Conservation (phyloP, 2,329 filamentous ascomycete species). For the Eutypa lata region DNA sequence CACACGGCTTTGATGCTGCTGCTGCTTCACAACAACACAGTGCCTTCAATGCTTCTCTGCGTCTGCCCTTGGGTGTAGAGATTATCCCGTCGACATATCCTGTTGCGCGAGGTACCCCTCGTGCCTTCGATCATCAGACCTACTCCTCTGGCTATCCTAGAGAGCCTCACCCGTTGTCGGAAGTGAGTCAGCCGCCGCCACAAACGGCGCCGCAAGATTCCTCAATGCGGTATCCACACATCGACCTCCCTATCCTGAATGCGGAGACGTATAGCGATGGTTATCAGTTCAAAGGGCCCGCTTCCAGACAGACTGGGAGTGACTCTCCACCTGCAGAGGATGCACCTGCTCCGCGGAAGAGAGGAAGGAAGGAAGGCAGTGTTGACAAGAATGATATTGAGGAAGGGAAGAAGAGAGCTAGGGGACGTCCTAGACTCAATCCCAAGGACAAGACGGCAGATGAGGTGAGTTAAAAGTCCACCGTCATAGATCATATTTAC, state of each 20-base stretch:
- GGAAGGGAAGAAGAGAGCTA: constrained; percentile 55
- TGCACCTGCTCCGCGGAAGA: constrained; percentile 27
- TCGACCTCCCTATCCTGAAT: constrained; percentile 41
- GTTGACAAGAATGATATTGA: constrained; percentile 36
- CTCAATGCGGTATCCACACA: constrained; percentile 28
- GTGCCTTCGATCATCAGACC: neutral
- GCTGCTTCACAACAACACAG: neutral
- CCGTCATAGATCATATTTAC: neutral
- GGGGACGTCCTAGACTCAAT: constrained; percentile 73
- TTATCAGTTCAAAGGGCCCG: constrained; percentile 13
- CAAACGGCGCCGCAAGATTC: constrained; percentile 6
- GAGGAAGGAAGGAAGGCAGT: constrained; percentile 27
- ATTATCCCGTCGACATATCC: neutral
- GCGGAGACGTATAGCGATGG: constrained; percentile 44
- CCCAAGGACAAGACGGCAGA: constrained; percentile 74
- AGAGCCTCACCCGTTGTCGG: neutral
- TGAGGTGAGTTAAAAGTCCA: constrained; percentile 58
- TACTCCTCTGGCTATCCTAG: neutral
- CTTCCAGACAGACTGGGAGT: constrained; percentile 12
- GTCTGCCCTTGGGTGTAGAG: neutral
- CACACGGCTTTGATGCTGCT: neutral
- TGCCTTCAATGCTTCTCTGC: neutral
- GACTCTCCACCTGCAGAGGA: constrained; percentile 15
- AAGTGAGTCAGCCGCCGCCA: neutral
- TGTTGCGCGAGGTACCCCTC: neutral